Conservation (phyloP, 306 rosid genomes). For the Biancaea sappan region DNA sequence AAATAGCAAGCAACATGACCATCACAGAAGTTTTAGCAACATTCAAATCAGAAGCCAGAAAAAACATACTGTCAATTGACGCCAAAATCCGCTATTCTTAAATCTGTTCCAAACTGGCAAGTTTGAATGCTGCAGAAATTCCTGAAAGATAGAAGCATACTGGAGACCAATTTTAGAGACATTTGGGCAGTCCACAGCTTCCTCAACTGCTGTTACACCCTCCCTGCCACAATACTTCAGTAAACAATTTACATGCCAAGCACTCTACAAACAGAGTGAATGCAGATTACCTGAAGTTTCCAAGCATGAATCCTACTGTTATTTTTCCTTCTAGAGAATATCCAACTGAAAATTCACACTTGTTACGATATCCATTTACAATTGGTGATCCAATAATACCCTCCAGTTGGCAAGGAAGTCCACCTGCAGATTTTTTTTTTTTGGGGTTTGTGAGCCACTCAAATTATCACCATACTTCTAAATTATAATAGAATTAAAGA, state of each 20-base stretch:
- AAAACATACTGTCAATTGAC: conserved; percentile 79
- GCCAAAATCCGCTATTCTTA: conserved; percentile 94
- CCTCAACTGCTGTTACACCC: conserved; percentile 97
- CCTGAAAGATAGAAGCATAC: conserved; percentile 86
- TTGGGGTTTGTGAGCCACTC: conserved; percentile 12
- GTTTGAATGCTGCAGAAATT: conserved; percentile 72
- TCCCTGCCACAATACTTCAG: conserved; percentile 67
- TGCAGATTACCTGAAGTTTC: conserved; percentile 81
- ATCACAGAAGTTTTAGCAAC: not conserved
- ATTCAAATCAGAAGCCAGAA: conserved; percentile 16
- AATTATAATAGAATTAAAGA: conserved; percentile 20
- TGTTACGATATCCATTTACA: conserved; percentile 88
- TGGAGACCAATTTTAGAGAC: conserved; percentile 73
- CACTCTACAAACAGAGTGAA: conserved; percentile 32
- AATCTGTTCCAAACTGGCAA: conserved; percentile 94
- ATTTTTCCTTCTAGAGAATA: conserved; percentile 73
- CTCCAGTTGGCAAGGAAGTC: conserved; percentile 87
- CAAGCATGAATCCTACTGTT: conserved; percentile 96
- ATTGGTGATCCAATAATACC: conserved; percentile 87
- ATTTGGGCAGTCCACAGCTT: conserved; percentile 86
- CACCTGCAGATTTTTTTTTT: conserved; percentile 54
- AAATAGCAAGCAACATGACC: conserved; percentile 1
- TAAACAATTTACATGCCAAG: conserved; percentile 30
- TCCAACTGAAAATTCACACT: conserved; percentile 95
- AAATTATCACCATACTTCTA: conserved; percentile 5